A percentile compares a stretch with the other conserved stretches of the same genome.
Conservation (phyloP, 2,329 filamentous ascomycete species). For the Hypomyces rosellus region DNA sequence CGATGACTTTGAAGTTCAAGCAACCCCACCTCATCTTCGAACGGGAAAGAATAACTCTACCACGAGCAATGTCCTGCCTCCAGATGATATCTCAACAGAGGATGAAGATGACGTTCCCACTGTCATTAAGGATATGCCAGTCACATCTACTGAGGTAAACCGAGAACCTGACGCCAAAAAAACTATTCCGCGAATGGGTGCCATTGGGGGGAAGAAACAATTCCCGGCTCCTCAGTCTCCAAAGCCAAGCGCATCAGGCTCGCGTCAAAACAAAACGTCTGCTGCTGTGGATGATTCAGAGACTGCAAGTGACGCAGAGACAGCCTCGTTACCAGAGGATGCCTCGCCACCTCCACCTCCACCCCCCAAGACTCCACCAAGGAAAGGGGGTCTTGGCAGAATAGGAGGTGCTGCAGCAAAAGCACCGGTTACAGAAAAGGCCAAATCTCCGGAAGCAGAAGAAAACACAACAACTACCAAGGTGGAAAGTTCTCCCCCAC, state of each 20-base stretch:
- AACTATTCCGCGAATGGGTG: constrained; percentile 25
- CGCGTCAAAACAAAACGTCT: constrained; percentile 6
- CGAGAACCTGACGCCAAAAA: constrained; percentile 16
- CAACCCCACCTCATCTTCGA: constrained; percentile 36
- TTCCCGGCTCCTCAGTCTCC: constrained; percentile 16
- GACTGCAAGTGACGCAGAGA: constrained; percentile 34
- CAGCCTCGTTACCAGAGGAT: constrained; percentile 16
- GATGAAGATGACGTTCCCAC: constrained; percentile 22
- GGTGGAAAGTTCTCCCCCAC: constrained; percentile 7
- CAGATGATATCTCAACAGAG: constrained; percentile 28
- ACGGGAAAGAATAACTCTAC: constrained; percentile 19
- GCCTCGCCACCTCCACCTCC: constrained; percentile 15
- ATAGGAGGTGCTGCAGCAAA: constrained; percentile 32
- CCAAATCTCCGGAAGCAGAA: constrained; percentile 4
- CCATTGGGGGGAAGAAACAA: constrained; percentile 29
- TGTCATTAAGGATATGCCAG: constrained; percentile 16
- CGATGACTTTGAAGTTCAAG: constrained; percentile 48
- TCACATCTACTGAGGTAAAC: constrained; percentile 11
- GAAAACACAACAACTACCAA: constrained; percentile 7
- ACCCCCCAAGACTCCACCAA: constrained; percentile 19
- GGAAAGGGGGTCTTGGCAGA: constrained; percentile 32
- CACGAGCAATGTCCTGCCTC: constrained; percentile 10
- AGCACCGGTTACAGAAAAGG: constrained; percentile 10
- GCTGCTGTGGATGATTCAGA: constrained; percentile 26
- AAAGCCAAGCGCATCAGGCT: constrained; percentile 8